Conservation (phyloP, 257 asterid species). For the Ophiorrhiza pumila region DNA sequence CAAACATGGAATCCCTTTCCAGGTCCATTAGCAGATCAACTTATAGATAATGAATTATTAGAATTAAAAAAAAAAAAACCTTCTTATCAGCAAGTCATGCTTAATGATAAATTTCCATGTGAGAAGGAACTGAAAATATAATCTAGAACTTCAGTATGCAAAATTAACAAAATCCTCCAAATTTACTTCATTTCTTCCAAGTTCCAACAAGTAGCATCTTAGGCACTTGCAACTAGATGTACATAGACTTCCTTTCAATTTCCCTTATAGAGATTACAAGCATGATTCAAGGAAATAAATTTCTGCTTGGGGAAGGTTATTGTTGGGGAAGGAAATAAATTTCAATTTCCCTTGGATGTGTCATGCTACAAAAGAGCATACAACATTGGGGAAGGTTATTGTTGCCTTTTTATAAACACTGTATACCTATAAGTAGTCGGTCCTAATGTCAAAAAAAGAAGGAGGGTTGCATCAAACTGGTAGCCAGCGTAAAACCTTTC, state of each 20-base stretch:
- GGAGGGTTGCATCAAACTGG: too few relatives aligned
- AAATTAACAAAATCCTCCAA: neutral
- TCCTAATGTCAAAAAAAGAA: too few relatives aligned
- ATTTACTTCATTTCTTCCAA: neutral
- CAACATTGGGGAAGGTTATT: neutral
- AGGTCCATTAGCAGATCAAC: neutral
- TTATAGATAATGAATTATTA: neutral
- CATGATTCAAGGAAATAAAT: neutral
- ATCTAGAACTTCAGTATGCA: neutral
- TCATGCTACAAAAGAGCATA: neutral
- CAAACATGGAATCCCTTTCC: too few relatives aligned
- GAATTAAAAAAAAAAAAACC: neutral
- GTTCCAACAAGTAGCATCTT: neutral
- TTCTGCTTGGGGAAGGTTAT: too few relatives aligned
- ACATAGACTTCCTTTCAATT: neutral
- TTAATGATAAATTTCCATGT: neutral
- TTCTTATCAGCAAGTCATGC: neutral
- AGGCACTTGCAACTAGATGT: neutral
- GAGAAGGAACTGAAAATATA: neutral
- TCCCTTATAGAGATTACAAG: neutral
- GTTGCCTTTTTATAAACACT: too few relatives aligned
- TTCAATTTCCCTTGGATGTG: too few relatives aligned
- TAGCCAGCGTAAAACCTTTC: too few relatives aligned
- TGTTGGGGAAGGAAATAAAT: too few relatives aligned
- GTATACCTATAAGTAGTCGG: neutral